Evolutionary conservation across 2,329 filamentous ascomycete species (phyloP).

Genomic region (Cryphonectria radicalis): DNA sequence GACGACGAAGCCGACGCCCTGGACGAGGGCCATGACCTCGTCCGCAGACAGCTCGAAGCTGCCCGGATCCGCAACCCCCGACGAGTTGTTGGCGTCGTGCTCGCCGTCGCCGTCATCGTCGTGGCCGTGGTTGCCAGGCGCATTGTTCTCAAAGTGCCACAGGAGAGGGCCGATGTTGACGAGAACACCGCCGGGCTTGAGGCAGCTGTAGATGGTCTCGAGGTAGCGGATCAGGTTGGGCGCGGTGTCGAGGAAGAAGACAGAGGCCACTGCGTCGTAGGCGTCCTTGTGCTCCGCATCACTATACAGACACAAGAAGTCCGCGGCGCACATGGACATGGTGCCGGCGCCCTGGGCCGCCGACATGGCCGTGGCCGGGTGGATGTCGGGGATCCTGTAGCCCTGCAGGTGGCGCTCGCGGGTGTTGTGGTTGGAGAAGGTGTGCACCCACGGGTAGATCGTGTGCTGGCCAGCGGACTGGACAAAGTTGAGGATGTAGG

Average conservation of each 20-base stretch:
- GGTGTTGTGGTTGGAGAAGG: conserved; percentile 82
- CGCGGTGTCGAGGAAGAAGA: conserved; percentile 97
- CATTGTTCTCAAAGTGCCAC: conserved; percentile 91
- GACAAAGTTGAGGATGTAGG: conserved; percentile 74
- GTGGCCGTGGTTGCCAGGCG: conserved; percentile 60
- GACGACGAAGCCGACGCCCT: conserved; percentile 76
- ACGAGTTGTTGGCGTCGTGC: conserved; percentile 52
- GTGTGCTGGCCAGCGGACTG: conserved; percentile 64
- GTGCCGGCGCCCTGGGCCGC: conserved; percentile 50
- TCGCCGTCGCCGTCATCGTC: conserved; percentile 56
- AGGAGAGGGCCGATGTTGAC: conserved; percentile 89
- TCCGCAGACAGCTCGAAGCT: conserved; percentile 89
- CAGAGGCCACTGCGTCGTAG: conserved; percentile 84
- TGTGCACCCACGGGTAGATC: conserved; percentile 84
- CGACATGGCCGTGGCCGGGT: conserved; percentile 64
- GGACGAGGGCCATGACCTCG: conserved; percentile 79
- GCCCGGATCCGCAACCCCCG: conserved; percentile 85
- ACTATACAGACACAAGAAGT: conserved; percentile 87
- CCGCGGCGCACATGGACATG: conserved; percentile 92
- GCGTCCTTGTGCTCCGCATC: conserved; percentile 60
- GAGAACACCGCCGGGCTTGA: conserved; percentile 78
- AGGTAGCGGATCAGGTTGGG: conserved; percentile 92
- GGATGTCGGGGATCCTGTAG: conserved; percentile 79
- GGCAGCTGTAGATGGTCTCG: conserved; percentile 77
- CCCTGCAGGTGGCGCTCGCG: conserved; percentile 75